Evolutionary conservation across 1,284 basidiomycete species (phyloP), one percentile per base, ranked within the genome.

Genomic region (Irpex lacteus): DNA sequence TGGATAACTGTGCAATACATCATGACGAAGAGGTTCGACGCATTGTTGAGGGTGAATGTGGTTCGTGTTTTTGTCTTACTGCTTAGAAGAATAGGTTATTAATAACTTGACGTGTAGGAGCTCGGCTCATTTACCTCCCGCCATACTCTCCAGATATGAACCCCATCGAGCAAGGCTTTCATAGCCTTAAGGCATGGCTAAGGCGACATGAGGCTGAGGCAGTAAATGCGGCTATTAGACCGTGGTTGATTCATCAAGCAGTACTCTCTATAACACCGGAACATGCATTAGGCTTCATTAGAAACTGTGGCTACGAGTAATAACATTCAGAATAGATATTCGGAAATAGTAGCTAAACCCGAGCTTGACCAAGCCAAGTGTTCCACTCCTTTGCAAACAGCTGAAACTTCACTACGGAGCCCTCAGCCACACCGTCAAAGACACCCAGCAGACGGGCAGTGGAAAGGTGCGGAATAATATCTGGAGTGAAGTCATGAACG

Each of bases 1-100:
- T 74, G 63, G 73, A 75, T 64, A 74, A 74, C 63, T 71, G 69
- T 47, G 21, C 61, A 0, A 75, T 75, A 15, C 74, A 75, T 64
- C 68, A 75, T 59, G 63, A 65, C 19, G 61, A 67, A 21, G 67
- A 67, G 15, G 61, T 75, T 3, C 58, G 60, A 8, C 53, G 67
- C 18, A 65, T 73, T 60, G 65, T 74, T 21, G 67, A 69, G 55
- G 67, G 53, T 18, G 66, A 65, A 50, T 67, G 66, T 49, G 61
- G 66, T 65, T 26, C 7, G 65, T 64, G 8, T 56, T 15, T 6
- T 26, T 32, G 15, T 15, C 7, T 19, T 53, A 26, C 47, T 26
- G 52, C 50, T 57, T 36, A 6, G n/a, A 49, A 34, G n/a, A 38
- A 32, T 21, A 38, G 36, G 44, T 61, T 37, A 7, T 38, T 61